phyloP scores from a whole-genome alignment of 2,329 filamentous ascomycete genomes.

The Fusarium buxicola region DNA sequence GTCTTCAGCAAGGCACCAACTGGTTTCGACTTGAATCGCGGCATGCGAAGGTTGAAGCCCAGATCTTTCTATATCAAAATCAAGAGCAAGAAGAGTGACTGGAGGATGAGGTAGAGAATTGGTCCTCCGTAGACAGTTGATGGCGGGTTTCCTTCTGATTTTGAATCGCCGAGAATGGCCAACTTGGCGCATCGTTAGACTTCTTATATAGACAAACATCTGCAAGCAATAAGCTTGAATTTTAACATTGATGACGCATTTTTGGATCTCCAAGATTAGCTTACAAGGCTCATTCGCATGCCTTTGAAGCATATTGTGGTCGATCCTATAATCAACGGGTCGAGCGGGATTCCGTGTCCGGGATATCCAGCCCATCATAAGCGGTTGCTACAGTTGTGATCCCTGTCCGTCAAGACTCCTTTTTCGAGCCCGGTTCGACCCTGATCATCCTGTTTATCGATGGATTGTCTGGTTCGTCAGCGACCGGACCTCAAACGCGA shows the following conservation, averaged over 20 bases:
- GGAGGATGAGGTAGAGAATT: not conserved
- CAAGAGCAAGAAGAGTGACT: not conserved
- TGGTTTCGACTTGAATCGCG: not conserved
- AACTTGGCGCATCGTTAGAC: not conserved
- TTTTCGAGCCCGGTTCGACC: not conserved
- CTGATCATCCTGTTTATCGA: not conserved
- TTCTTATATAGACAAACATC: not conserved
- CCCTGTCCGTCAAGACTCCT: not conserved
- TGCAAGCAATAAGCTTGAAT: not conserved
- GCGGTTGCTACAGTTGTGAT: not conserved
- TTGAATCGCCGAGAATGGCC: not conserved
- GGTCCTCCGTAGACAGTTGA: not conserved
- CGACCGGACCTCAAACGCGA: not conserved
- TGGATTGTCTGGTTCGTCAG: not conserved
- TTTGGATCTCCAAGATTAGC: not conserved
- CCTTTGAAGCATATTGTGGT: not conserved
- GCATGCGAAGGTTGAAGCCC: not conserved
- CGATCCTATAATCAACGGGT: not conserved
- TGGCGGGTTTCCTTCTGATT: not conserved
- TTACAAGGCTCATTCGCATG: not conserved
- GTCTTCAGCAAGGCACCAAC: not conserved
- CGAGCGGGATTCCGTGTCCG: conserved; percentile 7
- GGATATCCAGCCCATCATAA: not conserved
- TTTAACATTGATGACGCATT: not conserved
- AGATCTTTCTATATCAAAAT: not conserved